phyloP scores from a whole-genome alignment of 345 rosid species.

The Reutealis trisperma region DNA sequence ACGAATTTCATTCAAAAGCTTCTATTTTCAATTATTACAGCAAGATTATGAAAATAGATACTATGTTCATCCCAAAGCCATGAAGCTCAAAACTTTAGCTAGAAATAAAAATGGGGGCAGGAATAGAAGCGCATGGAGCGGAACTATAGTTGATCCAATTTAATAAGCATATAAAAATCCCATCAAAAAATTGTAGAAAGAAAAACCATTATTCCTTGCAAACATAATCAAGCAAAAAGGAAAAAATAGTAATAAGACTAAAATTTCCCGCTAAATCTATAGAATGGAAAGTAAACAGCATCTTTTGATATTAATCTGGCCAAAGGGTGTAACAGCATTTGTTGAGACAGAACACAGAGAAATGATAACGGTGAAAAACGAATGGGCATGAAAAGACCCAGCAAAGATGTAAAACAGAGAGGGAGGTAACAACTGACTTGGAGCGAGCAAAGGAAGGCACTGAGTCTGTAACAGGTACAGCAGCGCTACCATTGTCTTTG shows the following conservation, averaged over 20 bases:
- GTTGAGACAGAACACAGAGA: neutral
- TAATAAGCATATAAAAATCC: neutral
- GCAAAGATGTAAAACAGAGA: neutral
- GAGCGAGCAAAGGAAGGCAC: conserved; percentile 17
- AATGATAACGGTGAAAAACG: neutral
- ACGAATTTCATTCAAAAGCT: neutral
- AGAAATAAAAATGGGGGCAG: neutral
- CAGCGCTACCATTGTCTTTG: conserved; percentile 24
- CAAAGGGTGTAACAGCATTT: neutral
- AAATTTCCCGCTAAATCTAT: neutral
- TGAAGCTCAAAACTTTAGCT: neutral
- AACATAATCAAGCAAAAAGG: neutral
- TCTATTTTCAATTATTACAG: neutral
- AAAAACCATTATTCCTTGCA: neutral
- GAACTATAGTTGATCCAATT: neutral
- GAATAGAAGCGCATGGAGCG: neutral
- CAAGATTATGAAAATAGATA: neutral
- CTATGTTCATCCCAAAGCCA: neutral
- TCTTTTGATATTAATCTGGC: neutral
- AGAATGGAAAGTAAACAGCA: neutral
- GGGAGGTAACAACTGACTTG: conserved; percentile 17
- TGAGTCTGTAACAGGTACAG: conserved; percentile 8
- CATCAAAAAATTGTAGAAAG: neutral
- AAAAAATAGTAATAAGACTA: neutral
- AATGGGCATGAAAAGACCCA: neutral